Percentiles rank a stretch among this genome's conserved stretches.
Conservation (phyloP, 495 filamentous ascomycete species). For the Podospora appendiculata region DNA sequence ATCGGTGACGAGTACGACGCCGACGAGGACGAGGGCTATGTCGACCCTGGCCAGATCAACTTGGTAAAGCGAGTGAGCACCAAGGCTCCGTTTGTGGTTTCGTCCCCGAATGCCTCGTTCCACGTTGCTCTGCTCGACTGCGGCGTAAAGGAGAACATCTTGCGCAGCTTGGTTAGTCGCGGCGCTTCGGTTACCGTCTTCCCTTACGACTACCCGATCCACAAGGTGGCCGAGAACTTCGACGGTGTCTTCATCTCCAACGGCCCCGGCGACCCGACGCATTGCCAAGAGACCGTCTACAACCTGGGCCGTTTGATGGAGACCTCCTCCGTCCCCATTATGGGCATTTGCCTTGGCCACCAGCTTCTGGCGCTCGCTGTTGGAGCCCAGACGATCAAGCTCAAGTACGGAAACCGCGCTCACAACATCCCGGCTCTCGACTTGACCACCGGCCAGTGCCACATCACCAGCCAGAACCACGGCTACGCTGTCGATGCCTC, state of each 20-base stretch:
- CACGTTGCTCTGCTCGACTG: constrained; percentile 96
- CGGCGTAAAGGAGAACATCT: constrained; percentile 99
- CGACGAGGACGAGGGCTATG: constrained; percentile 93
- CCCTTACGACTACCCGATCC: constrained; percentile 92
- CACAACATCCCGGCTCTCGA: constrained; percentile 98
- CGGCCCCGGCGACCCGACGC: constrained; percentile 93
- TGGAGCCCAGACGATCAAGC: constrained; percentile 81
- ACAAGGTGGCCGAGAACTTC: constrained; percentile 96
- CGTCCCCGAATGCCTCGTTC: constrained; percentile 65
- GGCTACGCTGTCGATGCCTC: constrained; percentile 90
- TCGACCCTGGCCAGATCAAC: constrained; percentile 94
- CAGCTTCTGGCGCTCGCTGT: constrained; percentile 78
- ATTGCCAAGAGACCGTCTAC: constrained; percentile 89
- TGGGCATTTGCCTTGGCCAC: constrained; percentile 95
- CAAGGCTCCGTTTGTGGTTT: constrained; percentile 93
- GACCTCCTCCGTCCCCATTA: constrained; percentile 79
- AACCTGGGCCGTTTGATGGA: constrained; percentile 85
- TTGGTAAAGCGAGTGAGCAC: constrained; percentile 92
- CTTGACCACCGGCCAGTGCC: constrained; percentile 89
- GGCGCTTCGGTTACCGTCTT: constrained; percentile 86
- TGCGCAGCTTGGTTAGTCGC: constrained; percentile 82
- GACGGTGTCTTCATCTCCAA: constrained; percentile 98
- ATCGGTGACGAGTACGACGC: constrained; percentile 98
- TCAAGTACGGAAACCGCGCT: constrained; percentile 95
- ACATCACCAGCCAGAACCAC: constrained; percentile 98